Evolutionary conservation across 176 grass and related monocot species (phyloP).

Genomic region (Avena insularis): DNA sequence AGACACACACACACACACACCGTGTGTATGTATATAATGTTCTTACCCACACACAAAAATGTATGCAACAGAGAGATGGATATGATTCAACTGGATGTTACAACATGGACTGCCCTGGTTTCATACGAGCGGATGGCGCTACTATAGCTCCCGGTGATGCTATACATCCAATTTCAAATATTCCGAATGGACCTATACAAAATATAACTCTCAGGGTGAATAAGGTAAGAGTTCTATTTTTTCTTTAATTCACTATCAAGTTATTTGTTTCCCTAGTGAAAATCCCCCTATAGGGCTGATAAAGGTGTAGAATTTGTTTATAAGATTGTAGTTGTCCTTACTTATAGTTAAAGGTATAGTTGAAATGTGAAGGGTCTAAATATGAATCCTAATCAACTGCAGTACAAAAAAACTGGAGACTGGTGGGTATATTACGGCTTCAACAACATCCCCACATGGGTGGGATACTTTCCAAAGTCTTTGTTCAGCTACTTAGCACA

Average conservation of each 20-base stretch:
- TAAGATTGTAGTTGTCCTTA: not conserved
- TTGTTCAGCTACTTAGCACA: not conserved
- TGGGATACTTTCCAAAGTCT: not conserved
- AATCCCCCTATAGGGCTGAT: not conserved
- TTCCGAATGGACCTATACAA: not conserved
- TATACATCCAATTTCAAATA: not conserved
- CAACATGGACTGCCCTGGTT: conserved; percentile 32
- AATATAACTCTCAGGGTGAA: not conserved
- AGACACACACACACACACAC: no score
- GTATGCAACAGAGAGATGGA: not conserved
- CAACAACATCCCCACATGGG: not conserved
- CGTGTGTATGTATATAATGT: no score
- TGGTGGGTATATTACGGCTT: not conserved
- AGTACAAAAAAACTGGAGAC: not conserved
- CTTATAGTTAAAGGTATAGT: not conserved
- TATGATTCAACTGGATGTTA: not conserved
- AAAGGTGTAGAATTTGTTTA: not conserved
- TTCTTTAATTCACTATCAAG: not conserved
- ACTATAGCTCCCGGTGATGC: not conserved
- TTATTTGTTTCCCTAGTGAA: no score
- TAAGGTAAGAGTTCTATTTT: not conserved
- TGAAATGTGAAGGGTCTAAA: not conserved
- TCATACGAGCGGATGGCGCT: not conserved
- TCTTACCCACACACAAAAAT: no score
- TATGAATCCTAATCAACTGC: not conserved